Evolutionary conservation across 768 basidiomycete genomes (phyloP).

Genomic region (Favolaschia claudopus): DNA sequence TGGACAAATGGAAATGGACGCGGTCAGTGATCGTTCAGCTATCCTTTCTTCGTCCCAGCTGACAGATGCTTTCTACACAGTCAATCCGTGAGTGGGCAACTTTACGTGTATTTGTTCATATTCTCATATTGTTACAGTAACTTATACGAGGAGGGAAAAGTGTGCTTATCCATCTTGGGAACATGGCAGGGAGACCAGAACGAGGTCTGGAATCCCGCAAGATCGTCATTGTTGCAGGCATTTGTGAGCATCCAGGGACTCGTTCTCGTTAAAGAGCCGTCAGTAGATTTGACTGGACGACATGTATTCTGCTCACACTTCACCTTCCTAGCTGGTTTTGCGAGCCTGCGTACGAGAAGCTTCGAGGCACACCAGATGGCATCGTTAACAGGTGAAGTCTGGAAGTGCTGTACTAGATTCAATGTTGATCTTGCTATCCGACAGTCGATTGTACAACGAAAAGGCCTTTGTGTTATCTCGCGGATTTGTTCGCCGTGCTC

Average conservation of each 20-base stretch:
- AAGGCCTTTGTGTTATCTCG: conserved; percentile 92
- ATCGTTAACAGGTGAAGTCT: conserved; percentile 76
- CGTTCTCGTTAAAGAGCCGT: conserved; percentile 93
- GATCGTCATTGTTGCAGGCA: conserved; percentile 90
- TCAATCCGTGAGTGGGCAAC: conserved; percentile 72
- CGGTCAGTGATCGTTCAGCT: conserved; percentile 51
- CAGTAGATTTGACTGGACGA: conserved; percentile 40
- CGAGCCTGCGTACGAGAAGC: conserved; percentile 93
- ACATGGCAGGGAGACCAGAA: conserved; percentile 92
- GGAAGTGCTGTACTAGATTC: background rate
- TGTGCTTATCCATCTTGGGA: conserved; percentile 89
- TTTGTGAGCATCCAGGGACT: conserved; percentile 94
- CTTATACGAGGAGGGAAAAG: conserved; percentile 95
- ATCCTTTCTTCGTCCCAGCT: conserved; percentile 9
- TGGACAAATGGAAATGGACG: conserved; percentile 96
- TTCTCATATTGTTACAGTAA: conserved; percentile 56
- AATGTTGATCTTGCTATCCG: conserved; percentile 7
- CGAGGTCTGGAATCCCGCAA: conserved; percentile 85
- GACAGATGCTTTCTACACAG: conserved; percentile 38
- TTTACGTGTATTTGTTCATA: background rate
- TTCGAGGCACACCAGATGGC: conserved; percentile 90
- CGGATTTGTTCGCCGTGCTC: conserved; percentile 88
- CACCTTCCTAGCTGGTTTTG: conserved; percentile 76
- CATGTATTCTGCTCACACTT: conserved; percentile 2
- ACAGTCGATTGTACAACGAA: conserved; percentile 91